Evolutionary conservation across 495 filamentous ascomycete genomes (phyloP).

Genomic region (Penicillium simplicissimum): DNA sequence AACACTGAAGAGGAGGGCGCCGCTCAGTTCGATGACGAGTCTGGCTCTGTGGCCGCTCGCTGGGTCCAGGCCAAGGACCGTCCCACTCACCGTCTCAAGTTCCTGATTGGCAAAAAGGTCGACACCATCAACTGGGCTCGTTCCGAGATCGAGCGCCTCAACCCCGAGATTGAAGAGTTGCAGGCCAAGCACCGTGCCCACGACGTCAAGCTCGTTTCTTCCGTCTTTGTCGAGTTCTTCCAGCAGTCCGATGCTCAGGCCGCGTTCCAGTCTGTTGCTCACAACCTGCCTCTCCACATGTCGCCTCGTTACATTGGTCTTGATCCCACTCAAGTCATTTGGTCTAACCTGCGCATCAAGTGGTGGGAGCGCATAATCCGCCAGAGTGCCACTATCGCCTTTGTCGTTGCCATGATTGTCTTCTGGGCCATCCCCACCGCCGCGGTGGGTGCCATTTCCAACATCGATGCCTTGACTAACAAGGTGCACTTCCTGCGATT

Average conservation of each 20-base stretch:
- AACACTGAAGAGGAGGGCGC: constrained; percentile 36
- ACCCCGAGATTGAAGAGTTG: constrained; percentile 73
- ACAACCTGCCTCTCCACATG: constrained; percentile 91
- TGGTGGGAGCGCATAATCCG: constrained; percentile 87
- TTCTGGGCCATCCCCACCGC: constrained; percentile 93
- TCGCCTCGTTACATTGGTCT: constrained; percentile 87
- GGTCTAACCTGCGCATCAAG: constrained; percentile 80
- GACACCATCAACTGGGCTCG: constrained; percentile 87
- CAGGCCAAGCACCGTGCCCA: constrained; percentile 74
- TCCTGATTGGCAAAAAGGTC: constrained; percentile 82
- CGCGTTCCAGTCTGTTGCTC: constrained; percentile 78
- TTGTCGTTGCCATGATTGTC: constrained; percentile 78
- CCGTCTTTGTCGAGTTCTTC: constrained; percentile 82
- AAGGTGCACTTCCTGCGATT: constrained; percentile 67
- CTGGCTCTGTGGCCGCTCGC: constrained; percentile 75
- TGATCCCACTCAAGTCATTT: constrained; percentile 83
- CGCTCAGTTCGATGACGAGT: constrained; percentile 59
- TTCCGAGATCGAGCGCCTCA: constrained; percentile 74
- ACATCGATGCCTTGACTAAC: constrained; percentile 68
- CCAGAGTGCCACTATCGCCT: constrained; percentile 63
- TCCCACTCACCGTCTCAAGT: constrained; percentile 80
- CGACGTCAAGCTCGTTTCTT: constrained; percentile 59
- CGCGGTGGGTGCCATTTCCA: constrained; percentile 82
- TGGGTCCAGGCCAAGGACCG: constrained; percentile 80
- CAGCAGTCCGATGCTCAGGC: constrained; percentile 79